Conservation (phyloP, 345 rosid genomes). For the Eutrema japonicum region DNA sequence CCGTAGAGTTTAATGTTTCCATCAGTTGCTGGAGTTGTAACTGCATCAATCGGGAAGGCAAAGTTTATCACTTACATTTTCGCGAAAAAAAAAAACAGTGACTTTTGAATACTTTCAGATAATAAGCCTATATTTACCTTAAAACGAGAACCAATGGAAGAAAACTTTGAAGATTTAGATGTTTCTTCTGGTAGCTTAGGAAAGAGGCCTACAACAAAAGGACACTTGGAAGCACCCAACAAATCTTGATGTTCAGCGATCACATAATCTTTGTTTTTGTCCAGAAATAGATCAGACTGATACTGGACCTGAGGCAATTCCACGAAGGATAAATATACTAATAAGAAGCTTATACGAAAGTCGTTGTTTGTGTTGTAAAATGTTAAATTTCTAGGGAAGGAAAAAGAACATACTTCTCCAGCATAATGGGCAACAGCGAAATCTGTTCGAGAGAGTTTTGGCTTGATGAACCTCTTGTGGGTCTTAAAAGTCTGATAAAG, state of each 20-base stretch:
- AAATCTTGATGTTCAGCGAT: slow-evolving; percentile 96
- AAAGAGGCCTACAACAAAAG: slow-evolving; percentile 90
- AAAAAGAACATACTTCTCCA: slow-evolving; percentile 70
- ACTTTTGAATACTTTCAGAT: background rate
- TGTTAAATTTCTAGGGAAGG: background rate
- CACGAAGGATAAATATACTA: background rate
- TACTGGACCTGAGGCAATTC: slow-evolving; percentile 67
- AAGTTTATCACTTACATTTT: slow-evolving; percentile 34
- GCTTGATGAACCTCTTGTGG: slow-evolving; percentile 93
- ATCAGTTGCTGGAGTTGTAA: slow-evolving; percentile 82
- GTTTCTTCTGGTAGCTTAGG: slow-evolving; percentile 90
- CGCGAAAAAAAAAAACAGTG: background rate
- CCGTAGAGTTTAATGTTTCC: slow-evolving; percentile 93
- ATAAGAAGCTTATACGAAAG: background rate
- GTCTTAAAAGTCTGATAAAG: slow-evolving; percentile 89
- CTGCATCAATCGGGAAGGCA: slow-evolving; percentile 58
- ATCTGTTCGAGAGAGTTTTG: slow-evolving; percentile 95
- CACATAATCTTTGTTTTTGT: slow-evolving; percentile 97
- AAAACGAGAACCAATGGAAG: slow-evolving; percentile 94
- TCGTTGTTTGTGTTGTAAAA: background rate
- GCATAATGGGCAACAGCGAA: slow-evolving; percentile 91
- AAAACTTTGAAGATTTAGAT: slow-evolving; percentile 89
- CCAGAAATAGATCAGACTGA: slow-evolving; percentile 94
- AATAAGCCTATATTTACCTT: slow-evolving; percentile 54
- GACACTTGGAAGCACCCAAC: slow-evolving; percentile 73